Evolutionary conservation across 2,329 filamentous ascomycete species (phyloP), one percentile per base, ranked within the genome.

Genomic region (Remersonia thermophila): DNA sequence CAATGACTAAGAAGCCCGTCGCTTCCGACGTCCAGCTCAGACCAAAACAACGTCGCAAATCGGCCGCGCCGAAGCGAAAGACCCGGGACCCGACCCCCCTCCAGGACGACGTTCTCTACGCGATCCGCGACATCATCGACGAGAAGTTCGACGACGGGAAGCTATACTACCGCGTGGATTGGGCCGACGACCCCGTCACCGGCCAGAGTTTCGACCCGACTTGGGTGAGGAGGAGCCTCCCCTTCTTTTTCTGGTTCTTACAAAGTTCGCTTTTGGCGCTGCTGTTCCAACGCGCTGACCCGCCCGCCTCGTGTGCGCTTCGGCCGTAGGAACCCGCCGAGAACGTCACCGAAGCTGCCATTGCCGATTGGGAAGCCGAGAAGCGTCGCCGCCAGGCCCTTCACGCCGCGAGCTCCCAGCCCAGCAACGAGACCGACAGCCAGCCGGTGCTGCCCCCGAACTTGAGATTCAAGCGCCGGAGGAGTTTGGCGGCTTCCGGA

Each of bases 101-200:
- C n/a, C n/a, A 23, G 20, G 27, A 37, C 15, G 41, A 41, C 11
- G 15, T 11, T 8, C 55, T 53, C 44, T 58, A 47, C 34, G 47
- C 35, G 34, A 13, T 63, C 27, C 52, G 52, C 25, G 54, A 53
- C 34, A 63, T 65, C 15, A 37, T 62, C 10, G 51, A 51, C 34
- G 59, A 63, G 52, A 59, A 54, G 40, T 11, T 25, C 4, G 37
- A 47, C 14, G 38, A 45, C 20, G 51, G 57, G 9, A 49, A 47
- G 16, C 50, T 50, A 9, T 42, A 59, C n/a, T 79, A 75, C 45
- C 50, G 60, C 3, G 63, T 78, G 36, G 65, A 74, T 47, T 78
- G 74, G 74, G 63, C 60, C 32, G 63, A 67, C 40, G 55, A 75
- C 47, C 54, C 60, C n/a, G 41, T 46, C 2, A 71, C 68, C 27